Evolutionary conservation across 106 monocot genomes (phyloP).

Genomic region (Narthecium ossifragum): DNA sequence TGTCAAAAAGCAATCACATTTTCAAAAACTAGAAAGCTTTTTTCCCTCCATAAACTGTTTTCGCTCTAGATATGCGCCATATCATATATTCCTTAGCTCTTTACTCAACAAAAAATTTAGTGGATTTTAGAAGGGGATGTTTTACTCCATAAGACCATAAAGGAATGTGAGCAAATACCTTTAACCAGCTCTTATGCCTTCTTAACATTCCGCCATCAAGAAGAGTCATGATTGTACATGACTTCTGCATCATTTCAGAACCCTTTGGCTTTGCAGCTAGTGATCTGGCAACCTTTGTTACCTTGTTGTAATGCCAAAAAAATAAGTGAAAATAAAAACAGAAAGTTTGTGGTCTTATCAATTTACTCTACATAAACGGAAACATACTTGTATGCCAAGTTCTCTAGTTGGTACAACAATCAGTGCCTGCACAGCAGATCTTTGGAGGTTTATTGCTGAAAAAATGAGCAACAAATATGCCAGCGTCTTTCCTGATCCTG

Average conservation of each 20-base stretch:
- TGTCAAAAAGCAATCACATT: too few relatives aligned
- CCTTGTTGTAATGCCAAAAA: conserved; percentile 36
- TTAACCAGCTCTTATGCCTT: conserved; percentile 87
- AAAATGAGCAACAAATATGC: conserved; percentile 76
- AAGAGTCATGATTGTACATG: conserved; percentile 85
- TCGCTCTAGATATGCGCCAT: too few relatives aligned
- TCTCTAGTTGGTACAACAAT: conserved; percentile 95
- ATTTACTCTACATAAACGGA: neutral
- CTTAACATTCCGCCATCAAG: conserved; percentile 94
- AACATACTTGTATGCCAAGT: conserved; percentile 95
- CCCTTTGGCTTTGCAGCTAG: conserved; percentile 68
- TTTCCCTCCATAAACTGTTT: too few relatives aligned
- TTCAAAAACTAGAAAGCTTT: too few relatives aligned
- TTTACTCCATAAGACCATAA: too few relatives aligned
- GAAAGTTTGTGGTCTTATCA: neutral
- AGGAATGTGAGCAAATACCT: conserved; percentile 30
- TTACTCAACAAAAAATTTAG: too few relatives aligned
- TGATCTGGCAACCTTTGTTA: conserved; percentile 81
- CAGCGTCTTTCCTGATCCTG: conserved; percentile 98
- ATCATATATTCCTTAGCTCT: too few relatives aligned
- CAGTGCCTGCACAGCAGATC: conserved; percentile 84
- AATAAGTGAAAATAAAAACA: conserved; percentile 2
- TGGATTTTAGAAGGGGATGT: too few relatives aligned
- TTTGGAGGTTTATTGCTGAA: conserved; percentile 59
- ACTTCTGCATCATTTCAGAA: conserved; percentile 30